Evolutionary conservation across 1,284 basidiomycete species (phyloP).

Genomic region (Uromyces viciae-fabae): DNA sequence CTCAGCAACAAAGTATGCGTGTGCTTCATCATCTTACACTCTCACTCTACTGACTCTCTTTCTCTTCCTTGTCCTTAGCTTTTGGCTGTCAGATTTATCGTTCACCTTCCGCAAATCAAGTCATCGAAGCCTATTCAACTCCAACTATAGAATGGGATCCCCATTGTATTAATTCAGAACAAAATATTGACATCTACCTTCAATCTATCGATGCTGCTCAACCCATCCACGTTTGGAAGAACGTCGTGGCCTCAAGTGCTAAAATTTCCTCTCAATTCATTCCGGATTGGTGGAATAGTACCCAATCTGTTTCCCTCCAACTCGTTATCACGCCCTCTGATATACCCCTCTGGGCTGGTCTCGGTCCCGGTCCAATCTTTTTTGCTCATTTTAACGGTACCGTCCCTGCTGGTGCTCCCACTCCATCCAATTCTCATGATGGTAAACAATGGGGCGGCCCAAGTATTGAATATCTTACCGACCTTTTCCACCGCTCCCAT

Average conservation of each 20-base stretch:
- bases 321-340: conserved; percentile 26
- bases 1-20: conserved; percentile 7
- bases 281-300: conserved; percentile 39
- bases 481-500: conserved; percentile 8
- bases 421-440: not conserved
- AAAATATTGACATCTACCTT: conserved; percentile 37
- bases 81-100: conserved; percentile 8
- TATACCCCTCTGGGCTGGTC: conserved; percentile 33
- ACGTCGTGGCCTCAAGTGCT: conserved; percentile 15
- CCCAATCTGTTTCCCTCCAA: conserved; percentile 20
- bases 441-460: conserved; percentile 10
- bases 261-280: conserved; percentile 26
- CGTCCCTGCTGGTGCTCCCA: conserved; percentile 4
- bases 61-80: not conserved
- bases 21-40: not conserved
- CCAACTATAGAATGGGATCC: conserved; percentile 5
- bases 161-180: conserved; percentile 5
- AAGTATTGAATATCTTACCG: conserved; percentile 25
- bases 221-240: conserved; percentile 42
- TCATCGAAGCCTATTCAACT: not conserved
- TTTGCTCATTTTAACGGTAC: conserved; percentile 39
- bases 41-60: not conserved
- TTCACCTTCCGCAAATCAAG: not conserved
- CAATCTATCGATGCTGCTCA: conserved; percentile 27
- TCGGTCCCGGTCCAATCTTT: conserved; percentile 28